A percentile compares a stretch with the other conserved stretches of the same genome.
phyloP scores from a whole-genome alignment of 176 grass and related monocot genomes.

The Aechmea fasciata region DNA sequence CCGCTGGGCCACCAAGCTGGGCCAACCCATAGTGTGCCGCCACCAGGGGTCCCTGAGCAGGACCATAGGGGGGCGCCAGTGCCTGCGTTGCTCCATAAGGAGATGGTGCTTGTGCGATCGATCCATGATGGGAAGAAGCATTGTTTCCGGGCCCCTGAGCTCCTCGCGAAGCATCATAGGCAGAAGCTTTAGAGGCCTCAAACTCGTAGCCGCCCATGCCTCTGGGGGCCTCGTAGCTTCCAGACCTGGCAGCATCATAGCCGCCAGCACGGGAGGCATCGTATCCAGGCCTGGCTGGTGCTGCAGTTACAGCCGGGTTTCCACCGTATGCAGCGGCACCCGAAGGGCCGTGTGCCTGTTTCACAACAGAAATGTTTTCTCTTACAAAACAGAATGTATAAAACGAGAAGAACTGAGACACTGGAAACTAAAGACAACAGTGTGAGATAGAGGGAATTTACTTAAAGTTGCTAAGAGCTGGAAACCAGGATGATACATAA shows the following conservation, averaged over 20 bases:
- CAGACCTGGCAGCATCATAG: conserved; percentile 39
- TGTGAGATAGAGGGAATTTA: neutral
- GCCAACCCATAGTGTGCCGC: conserved; percentile 6
- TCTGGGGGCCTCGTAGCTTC: conserved; percentile 34
- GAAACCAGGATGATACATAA: too few relatives aligned
- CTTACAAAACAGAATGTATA: neutral
- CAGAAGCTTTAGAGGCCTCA: conserved; percentile 35
- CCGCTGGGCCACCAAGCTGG: too few relatives aligned
- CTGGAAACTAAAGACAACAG: neutral
- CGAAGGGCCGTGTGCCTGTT: conserved; percentile 36
- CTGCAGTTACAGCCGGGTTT: conserved; percentile 32
- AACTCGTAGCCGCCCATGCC: neutral
- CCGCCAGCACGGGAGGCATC: conserved; percentile 28
- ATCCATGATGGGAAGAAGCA: neutral
- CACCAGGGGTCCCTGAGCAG: neutral
- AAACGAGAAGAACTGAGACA: conserved; percentile 6
- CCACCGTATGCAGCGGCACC: conserved; percentile 30
- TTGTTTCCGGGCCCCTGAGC: conserved; percentile 23
- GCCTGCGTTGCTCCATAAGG: conserved; percentile 29
- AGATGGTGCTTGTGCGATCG: conserved; percentile 24
- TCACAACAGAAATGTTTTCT: conserved; percentile 15
- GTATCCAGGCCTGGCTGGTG: conserved; percentile 29
- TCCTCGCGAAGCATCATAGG: conserved; percentile 33
- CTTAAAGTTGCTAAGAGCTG: too few relatives aligned
- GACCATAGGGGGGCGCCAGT: conserved; percentile 35